phyloP scores from a whole-genome alignment of 1,284 basidiomycete genomes.

The Malassezia sympodialis region DNA sequence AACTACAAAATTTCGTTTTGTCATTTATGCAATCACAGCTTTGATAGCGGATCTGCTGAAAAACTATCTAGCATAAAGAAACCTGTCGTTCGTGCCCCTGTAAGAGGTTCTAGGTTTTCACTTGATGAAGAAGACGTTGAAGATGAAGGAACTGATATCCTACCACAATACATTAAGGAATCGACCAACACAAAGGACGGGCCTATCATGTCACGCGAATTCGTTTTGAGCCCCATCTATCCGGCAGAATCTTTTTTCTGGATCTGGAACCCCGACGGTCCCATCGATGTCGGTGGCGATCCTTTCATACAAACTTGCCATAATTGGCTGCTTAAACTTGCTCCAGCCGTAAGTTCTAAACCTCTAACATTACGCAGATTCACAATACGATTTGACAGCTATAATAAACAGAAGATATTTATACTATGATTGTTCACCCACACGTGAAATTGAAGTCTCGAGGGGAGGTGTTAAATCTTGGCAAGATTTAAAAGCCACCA shows the following conservation, averaged over 20 bases:
- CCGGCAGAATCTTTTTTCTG: neutral
- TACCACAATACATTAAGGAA: neutral
- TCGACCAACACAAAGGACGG: no score
- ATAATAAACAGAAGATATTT: neutral
- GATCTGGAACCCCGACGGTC: constrained; percentile 16
- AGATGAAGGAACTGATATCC: neutral
- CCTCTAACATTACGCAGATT: neutral
- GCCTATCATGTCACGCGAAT: neutral
- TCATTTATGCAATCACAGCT: neutral
- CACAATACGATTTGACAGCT: neutral
- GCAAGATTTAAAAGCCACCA: constrained; percentile 3
- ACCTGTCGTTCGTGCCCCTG: neutral
- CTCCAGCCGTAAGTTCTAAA: constrained; percentile 7
- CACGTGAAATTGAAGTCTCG: neutral
- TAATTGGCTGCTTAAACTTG: constrained; percentile 10
- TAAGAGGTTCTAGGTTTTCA: constrained; percentile 7
- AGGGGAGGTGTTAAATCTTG: neutral
- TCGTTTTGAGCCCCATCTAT: neutral
- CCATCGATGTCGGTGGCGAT: constrained; percentile 10
- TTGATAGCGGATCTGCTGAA: neutral
- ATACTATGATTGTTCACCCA: neutral
- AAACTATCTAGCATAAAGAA: neutral
- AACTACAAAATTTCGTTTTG: constrained; percentile 7
- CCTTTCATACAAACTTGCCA: constrained; percentile 3
- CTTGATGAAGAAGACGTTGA: constrained; percentile 12